These are phyloP conservation scores for Ballota nigra DNA, from an alignment of 257 asterid genomes.

Conservation along the genomic window DNA sequence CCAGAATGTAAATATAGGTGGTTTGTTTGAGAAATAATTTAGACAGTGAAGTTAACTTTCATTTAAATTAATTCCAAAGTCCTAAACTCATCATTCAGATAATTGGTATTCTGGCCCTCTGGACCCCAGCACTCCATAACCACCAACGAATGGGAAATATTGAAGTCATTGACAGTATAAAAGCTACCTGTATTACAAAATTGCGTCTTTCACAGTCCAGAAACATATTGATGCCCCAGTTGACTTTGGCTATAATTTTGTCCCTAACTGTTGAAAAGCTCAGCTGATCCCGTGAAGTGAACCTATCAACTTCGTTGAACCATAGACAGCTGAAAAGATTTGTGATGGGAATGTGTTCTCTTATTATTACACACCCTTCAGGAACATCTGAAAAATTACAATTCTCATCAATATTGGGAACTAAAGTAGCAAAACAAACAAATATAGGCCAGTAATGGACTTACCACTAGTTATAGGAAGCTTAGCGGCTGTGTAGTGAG, in stretches of 20 bases:
- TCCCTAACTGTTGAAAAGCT: slow-evolving; percentile 97
- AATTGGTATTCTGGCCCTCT: background rate
- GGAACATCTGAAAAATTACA: slow-evolving; percentile 86
- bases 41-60: background rate
- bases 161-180: slow-evolving; percentile 9
- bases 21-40: background rate
- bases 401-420: slow-evolving; percentile 16
- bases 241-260: slow-evolving; percentile 57
- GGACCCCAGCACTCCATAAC: background rate
- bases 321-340: slow-evolving; percentile 92
- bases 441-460: slow-evolving; percentile 15
- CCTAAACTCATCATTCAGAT: background rate
- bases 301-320: slow-evolving; percentile 98
- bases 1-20: background rate
- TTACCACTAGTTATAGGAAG: slow-evolving; percentile 97
- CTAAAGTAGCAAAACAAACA: slow-evolving; percentile 13
- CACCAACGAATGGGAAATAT: slow-evolving; percentile 9
- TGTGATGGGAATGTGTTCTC: slow-evolving; percentile 86
- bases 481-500: slow-evolving; percentile 73
- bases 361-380: slow-evolving; percentile 88
- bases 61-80: background rate
- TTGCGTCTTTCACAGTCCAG: slow-evolving; percentile 92
- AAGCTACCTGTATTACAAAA: slow-evolving; percentile 80
- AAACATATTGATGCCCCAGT: slow-evolving; percentile 83
- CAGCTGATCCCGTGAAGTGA: slow-evolving; percentile 93